A percentile compares a stretch with the other conserved stretches of the same genome.
Conservation (phyloP, 441 rosid species). For the Adansonia rubrostipa region DNA sequence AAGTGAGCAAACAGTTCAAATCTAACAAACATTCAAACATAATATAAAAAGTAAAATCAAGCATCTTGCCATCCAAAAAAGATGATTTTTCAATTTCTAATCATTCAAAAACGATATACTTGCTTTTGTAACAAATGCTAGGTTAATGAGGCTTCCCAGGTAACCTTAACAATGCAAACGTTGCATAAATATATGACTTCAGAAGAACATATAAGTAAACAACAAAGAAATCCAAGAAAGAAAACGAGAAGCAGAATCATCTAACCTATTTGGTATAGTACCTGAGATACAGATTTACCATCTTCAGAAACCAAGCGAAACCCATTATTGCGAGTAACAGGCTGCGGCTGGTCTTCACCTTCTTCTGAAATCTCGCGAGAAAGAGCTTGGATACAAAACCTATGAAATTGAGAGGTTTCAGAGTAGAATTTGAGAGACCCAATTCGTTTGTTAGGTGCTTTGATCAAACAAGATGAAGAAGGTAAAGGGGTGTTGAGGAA, state of each 20-base stretch:
- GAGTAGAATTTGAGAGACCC: slow-evolving; percentile 49
- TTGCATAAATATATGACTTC: background rate
- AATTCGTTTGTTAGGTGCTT: slow-evolving; percentile 38
- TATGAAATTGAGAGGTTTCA: slow-evolving; percentile 38
- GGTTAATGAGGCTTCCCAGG: background rate
- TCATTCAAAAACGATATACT: background rate
- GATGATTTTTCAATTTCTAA: background rate
- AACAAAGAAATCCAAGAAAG: background rate
- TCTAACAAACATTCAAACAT: background rate
- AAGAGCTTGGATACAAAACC: slow-evolving; percentile 50
- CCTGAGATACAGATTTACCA: slow-evolving; percentile 57
- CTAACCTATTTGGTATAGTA: slow-evolving; percentile 24
- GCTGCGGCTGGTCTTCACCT: slow-evolving; percentile 49
- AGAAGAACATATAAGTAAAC: background rate
- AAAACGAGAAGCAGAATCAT: background rate
- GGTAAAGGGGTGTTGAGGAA: slow-evolving; percentile 31
- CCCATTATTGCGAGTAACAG: slow-evolving; percentile 40
- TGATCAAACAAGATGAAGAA: slow-evolving; percentile 33
- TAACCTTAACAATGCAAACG: background rate
- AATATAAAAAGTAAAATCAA: background rate
- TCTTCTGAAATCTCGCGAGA: slow-evolving; percentile 48
- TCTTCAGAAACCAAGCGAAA: slow-evolving; percentile 52
- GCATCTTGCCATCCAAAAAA: background rate
- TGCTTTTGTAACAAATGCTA: background rate
- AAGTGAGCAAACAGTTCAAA: background rate